Base-by-base conservation (phyloP, 2,329 filamentous ascomycete species). In the Aspergillus viridinutans region DNA sequence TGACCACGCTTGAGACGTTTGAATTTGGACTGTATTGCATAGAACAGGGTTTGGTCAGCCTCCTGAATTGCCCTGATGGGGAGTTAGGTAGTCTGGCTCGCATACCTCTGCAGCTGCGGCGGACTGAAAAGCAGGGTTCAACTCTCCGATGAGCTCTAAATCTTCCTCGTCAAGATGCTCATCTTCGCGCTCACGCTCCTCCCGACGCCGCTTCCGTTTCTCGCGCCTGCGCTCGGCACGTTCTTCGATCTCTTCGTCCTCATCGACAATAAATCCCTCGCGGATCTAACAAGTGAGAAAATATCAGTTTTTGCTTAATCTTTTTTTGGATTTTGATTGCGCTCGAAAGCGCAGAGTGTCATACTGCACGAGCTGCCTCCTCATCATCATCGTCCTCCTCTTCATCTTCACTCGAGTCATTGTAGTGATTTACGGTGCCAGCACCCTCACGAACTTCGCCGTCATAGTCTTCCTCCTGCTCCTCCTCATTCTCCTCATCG, bases 221-320 rank as follows among this genome's bases (percentile, higher is more conserved):
- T 89, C 88, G 62, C 84, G 80, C 40, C 85, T 83, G 65, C 80
- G 74, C 56, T 77, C 75, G 60, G 85, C 84, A 64, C 83, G 83
- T 53, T 82, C 87, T 53, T 88, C 89, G 58, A 90, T 89, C 55
- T 91, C 88, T 65, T 91, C 89, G 60, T 93, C 92, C 69, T 96
- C 92, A 68, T 96, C 91, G 61, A 96, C 91, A 64, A 99, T 97
- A 77, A 97, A 99, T 26, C 92, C 93, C 79, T 96, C 92, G 53
- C 90, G 90, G 63, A 96, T 84, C 92, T 96, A 67, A 25, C 10
- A 10, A 40, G 29, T 49, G 48, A 58, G 52, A 55, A 14, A 32
- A 54, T 45, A 57, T 69, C 53, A 64, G 61, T 62, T 57, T 62
- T 57, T 58, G 25, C 25, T 49, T 55, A n/a, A 17, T 52, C 23